Evolutionary conservation across 2,329 filamentous ascomycete genomes (phyloP).

Genomic region (Alternaria rosae): DNA sequence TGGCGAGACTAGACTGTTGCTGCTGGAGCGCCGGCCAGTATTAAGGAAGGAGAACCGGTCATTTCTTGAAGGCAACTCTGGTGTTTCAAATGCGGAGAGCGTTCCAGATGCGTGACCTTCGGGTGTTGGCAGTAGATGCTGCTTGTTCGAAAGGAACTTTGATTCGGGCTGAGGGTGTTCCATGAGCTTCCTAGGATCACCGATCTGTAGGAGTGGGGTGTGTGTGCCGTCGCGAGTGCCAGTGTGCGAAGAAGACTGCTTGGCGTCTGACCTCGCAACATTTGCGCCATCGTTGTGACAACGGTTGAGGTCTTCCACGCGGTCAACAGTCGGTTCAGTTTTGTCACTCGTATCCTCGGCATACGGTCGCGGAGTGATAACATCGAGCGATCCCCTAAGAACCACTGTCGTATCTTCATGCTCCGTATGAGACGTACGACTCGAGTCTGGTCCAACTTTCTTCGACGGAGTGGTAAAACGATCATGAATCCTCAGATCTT

Average conservation of each 20-base stretch:
- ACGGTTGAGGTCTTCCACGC: not conserved
- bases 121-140: conserved; percentile 3
- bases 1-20: conserved; percentile 32
- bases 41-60: conserved; percentile 55
- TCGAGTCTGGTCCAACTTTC: conserved; percentile 28
- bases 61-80: conserved; percentile 52
- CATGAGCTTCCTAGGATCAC: not conserved
- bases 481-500: conserved; percentile 39
- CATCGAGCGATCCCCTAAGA: conserved; percentile 17
- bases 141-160: not conserved
- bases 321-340: not conserved
- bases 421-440: conserved; percentile 30
- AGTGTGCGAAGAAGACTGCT: not conserved
- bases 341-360: not conserved
- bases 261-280: not conserved
- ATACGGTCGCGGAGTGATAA: conserved; percentile 6
- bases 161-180: not conserved
- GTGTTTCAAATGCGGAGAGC: conserved; percentile 20
- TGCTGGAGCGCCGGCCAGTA: conserved; percentile 40
- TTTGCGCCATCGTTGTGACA: not conserved
- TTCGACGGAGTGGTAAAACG: conserved; percentile 22
- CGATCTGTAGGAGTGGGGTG: not conserved
- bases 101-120: conserved; percentile 17
- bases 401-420: conserved; percentile 35
- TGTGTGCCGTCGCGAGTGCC: not conserved